Percentiles rank a stretch among this genome's conserved stretches.
Conservation (phyloP, 2,329 filamentous ascomycete species). For the Sporothrix inflata region DNA sequence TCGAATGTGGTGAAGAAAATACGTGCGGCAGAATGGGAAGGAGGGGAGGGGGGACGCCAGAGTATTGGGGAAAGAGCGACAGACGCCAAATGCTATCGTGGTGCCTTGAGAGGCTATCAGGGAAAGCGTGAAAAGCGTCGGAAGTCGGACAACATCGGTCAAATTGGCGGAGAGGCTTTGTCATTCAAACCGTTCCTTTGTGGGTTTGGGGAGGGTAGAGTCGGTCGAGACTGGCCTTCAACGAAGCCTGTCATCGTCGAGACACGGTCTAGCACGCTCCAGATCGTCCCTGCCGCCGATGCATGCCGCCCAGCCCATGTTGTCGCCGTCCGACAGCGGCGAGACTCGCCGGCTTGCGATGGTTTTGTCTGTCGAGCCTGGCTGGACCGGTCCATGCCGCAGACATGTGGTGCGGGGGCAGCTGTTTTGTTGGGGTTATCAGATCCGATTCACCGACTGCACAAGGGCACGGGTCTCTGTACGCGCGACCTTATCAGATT, state of each 20-base stretch:
- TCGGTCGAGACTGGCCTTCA: background rate
- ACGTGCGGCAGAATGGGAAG: background rate
- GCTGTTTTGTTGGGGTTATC: background rate
- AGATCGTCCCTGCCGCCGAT: background rate
- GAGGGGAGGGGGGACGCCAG: background rate
- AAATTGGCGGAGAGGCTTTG: background rate
- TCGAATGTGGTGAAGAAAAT: background rate
- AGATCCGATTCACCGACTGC: background rate
- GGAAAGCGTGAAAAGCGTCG: background rate
- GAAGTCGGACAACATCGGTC: background rate
- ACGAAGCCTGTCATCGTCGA: background rate
- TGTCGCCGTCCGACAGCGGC: constrained; percentile 8
- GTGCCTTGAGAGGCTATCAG: background rate
- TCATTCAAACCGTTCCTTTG: background rate
- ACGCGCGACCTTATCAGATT: background rate
- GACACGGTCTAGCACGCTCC: background rate
- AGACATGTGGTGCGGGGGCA: background rate
- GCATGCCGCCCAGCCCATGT: background rate
- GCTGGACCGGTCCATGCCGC: background rate
- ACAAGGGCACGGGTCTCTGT: background rate
- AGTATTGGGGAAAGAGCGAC: background rate
- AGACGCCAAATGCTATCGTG: background rate
- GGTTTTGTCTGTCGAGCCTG: background rate
- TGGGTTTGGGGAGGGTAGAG: background rate
- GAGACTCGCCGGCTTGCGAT: background rate